These are phyloP conservation scores for Amanita inopinata DNA, from an alignment of 768 basidiomycete genomes.

Conservation along the genomic window DNA sequence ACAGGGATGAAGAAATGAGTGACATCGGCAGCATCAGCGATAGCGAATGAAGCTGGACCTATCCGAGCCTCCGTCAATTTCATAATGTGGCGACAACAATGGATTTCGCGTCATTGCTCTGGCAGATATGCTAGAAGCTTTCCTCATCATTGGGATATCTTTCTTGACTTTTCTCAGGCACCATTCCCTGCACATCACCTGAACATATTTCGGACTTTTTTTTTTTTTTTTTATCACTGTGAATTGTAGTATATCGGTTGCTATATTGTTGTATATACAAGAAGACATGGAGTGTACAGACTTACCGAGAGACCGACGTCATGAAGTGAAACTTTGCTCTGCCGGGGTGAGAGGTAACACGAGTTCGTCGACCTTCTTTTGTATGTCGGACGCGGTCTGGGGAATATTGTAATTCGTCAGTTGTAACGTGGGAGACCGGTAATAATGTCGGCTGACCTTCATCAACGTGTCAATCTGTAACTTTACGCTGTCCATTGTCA, in stretches of 20 bases:
- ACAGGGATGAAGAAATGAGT: conserved; percentile 80
- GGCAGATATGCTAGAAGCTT: background rate
- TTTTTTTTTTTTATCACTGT: conserved; percentile 1
- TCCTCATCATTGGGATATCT: too few species aligned
- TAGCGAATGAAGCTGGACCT: conserved; percentile 31
- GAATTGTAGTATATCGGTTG: conserved; percentile 13
- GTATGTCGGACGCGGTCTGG: conserved; percentile 61
- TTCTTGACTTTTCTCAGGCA: background rate
- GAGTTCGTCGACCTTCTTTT: conserved; percentile 68
- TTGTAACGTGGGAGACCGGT: conserved; percentile 1
- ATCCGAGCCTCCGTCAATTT: too few species aligned
- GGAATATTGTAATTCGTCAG: conserved; percentile 6
- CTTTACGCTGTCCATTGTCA: conserved; percentile 72
- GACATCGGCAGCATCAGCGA: conserved; percentile 79
- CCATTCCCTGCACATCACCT: background rate
- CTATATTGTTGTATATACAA: conserved; percentile 13
- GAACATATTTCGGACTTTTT: conserved; percentile 1
- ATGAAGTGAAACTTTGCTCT: conserved; percentile 9
- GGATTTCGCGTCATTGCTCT: too few species aligned
- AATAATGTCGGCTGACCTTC: conserved; percentile 43
- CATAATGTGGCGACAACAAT: too few species aligned
- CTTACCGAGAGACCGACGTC: background rate
- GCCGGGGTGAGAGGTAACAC: conserved; percentile 33
- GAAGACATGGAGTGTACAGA: conserved; percentile 7
- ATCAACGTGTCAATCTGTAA: conserved; percentile 65